Evolutionary conservation across 1,284 basidiomycete genomes (phyloP).

Genomic region (Golubevia pallescens): DNA sequence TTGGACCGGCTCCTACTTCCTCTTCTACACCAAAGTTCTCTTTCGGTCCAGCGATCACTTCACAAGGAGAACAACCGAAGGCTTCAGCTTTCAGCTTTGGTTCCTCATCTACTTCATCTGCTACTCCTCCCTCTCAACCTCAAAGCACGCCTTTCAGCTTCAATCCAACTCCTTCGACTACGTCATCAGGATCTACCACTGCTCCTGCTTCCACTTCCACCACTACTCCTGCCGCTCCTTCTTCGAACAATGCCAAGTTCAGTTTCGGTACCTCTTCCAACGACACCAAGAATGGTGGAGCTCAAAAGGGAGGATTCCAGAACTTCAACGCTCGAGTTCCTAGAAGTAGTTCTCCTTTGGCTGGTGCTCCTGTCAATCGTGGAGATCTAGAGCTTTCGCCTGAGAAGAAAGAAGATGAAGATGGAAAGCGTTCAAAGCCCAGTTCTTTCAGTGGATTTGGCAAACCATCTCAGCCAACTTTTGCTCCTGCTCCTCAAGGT

Average conservation of each 20-base stretch:
- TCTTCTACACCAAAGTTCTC: background rate
- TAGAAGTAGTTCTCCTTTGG: constrained; percentile 34
- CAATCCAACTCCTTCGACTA: background rate
- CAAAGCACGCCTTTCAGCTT: background rate
- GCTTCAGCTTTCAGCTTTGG: background rate
- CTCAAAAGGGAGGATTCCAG: constrained; percentile 11
- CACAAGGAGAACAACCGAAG: too few species aligned
- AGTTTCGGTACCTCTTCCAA: background rate
- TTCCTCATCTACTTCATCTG: background rate
- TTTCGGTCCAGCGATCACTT: background rate
- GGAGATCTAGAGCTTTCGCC: constrained; percentile 23
- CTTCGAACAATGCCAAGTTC: background rate
- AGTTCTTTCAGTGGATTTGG: background rate
- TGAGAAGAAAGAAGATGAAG: constrained; percentile 12
- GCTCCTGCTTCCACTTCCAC: background rate
- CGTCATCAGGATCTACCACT: background rate
- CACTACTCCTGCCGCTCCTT: background rate
- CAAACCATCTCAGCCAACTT: background rate
- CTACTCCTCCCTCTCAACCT: background rate
- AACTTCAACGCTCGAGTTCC: constrained; percentile 35
- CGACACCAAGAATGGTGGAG: background rate
- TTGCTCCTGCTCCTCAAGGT: background rate
- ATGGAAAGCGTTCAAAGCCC: background rate
- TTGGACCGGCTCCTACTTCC: background rate
- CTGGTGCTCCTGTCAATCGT: constrained; percentile 30